Evolutionary conservation across 2,329 filamentous ascomycete species (phyloP).

Genomic region (Cladosporium sp.): DNA sequence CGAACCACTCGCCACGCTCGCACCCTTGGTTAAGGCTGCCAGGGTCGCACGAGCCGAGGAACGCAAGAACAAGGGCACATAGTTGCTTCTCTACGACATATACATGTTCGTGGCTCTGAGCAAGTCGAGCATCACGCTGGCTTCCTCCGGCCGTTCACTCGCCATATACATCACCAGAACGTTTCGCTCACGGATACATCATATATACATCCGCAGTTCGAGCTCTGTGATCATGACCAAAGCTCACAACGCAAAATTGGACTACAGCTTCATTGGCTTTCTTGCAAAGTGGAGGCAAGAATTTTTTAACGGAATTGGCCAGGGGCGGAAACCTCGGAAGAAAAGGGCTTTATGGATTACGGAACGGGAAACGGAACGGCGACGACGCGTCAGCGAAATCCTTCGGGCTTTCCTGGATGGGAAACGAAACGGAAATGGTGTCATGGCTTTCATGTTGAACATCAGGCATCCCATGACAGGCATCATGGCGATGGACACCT

Average conservation of each 20-base stretch:
- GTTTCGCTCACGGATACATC: not conserved
- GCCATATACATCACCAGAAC: slow-evolving; percentile 4
- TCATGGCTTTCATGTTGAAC: not conserved
- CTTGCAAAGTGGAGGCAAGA: not conserved
- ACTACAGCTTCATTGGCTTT: not conserved
- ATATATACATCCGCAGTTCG: not conserved
- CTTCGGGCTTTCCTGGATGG: not conserved
- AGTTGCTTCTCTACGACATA: not conserved
- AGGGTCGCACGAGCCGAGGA: slow-evolving; percentile 84
- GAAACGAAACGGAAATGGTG: not conserved
- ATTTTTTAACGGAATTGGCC: not conserved
- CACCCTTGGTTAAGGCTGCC: slow-evolving; percentile 84
- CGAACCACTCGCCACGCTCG: slow-evolving; percentile 65
- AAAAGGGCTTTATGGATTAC: not conserved
- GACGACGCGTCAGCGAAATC: not conserved
- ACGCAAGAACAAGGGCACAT: slow-evolving; percentile 50
- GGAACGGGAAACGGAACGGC: not conserved
- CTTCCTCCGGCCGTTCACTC: not conserved
- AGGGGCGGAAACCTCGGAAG: not conserved
- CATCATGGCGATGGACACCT: not conserved
- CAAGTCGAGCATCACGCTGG: not conserved
- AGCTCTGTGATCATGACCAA: not conserved
- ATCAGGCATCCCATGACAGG: not conserved
- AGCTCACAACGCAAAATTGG: slow-evolving; percentile 2
- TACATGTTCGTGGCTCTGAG: not conserved